A percentile compares a stretch with the other conserved stretches of the same genome.
Conservation (phyloP, 2,329 filamentous ascomycete genomes). For the Fusarium zealandicum region DNA sequence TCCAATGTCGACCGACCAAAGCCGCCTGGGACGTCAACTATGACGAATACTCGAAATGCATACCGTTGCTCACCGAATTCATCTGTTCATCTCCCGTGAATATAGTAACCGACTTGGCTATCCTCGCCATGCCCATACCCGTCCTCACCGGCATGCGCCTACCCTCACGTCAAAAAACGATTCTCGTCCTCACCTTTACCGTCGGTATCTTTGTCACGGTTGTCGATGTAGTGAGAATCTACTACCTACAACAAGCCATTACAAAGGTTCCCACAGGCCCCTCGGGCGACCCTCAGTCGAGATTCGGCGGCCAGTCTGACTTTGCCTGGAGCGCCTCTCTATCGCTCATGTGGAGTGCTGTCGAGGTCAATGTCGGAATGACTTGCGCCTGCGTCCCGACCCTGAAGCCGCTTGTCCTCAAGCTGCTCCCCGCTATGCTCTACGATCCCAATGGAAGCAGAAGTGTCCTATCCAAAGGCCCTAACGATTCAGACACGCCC, state of each 20-base stretch:
- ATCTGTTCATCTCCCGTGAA: constrained; percentile 86
- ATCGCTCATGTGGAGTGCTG: constrained; percentile 91
- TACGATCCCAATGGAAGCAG: constrained; percentile 58
- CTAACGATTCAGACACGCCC: constrained; percentile 43
- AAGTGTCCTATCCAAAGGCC: constrained; percentile 40
- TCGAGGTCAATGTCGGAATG: constrained; percentile 91
- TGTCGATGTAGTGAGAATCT: constrained; percentile 88
- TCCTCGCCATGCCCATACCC: constrained; percentile 86
- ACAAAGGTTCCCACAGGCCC: constrained; percentile 49
- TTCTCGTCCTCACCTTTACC: constrained; percentile 84
- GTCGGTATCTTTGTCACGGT: constrained; percentile 87
- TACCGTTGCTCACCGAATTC: constrained; percentile 67
- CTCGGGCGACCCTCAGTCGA: constrained; percentile 49
- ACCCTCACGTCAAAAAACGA: constrained; percentile 84
- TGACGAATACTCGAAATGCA: constrained; percentile 52
- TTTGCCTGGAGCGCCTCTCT: constrained; percentile 79
- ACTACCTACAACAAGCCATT: constrained; percentile 82
- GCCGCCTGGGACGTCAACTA: constrained; percentile 67
- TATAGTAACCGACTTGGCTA: constrained; percentile 87
- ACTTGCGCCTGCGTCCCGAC: constrained; percentile 93
- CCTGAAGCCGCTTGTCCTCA: constrained; percentile 82
- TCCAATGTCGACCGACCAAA: constrained; percentile 80
- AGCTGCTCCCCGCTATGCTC: constrained; percentile 64
- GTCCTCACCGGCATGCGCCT: constrained; percentile 87
- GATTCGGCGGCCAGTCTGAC: constrained; percentile 60